Evolutionary conservation across 306 rosid genomes (phyloP).

Genomic region (Begonia loranthoides): DNA sequence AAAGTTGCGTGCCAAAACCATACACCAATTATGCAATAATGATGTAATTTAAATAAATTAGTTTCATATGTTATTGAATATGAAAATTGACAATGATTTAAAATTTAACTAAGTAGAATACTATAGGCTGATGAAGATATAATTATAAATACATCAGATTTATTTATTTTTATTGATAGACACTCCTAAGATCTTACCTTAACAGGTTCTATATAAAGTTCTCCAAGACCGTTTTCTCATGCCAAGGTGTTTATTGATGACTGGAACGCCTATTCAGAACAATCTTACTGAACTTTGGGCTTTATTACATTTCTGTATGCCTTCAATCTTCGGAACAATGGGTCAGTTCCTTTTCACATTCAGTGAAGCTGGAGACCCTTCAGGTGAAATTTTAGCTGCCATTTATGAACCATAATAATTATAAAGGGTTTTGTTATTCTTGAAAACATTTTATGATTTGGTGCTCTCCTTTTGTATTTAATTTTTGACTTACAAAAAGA

Average conservation of each 20-base stretch:
- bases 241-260: conserved; percentile 84
- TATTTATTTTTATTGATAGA: neutral
- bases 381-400: conserved; percentile 28
- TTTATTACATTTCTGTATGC: conserved; percentile 83
- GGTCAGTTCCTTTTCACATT: conserved; percentile 68
- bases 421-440: too few relatives aligned
- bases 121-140: too few relatives aligned
- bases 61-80: too few relatives aligned
- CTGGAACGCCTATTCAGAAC: conserved; percentile 95
- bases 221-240: conserved; percentile 65
- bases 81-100: too few relatives aligned
- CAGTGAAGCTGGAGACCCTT: conserved; percentile 55
- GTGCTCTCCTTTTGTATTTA: too few relatives aligned
- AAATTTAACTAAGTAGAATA: too few relatives aligned
- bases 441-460: too few relatives aligned
- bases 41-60: too few relatives aligned
- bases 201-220: conserved; percentile 71
- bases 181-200: neutral
- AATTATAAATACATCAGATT: too few relatives aligned
- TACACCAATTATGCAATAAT: too few relatives aligned
- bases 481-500: too few relatives aligned
- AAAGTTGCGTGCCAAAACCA: too few relatives aligned
- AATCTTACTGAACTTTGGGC: conserved; percentile 90
- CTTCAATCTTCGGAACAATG: conserved; percentile 64
- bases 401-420: neutral